These are phyloP conservation scores for Chytridium lagenaria DNA, from an alignment of 371 early-diverging fungal genomes.

Conservation along the genomic window DNA sequence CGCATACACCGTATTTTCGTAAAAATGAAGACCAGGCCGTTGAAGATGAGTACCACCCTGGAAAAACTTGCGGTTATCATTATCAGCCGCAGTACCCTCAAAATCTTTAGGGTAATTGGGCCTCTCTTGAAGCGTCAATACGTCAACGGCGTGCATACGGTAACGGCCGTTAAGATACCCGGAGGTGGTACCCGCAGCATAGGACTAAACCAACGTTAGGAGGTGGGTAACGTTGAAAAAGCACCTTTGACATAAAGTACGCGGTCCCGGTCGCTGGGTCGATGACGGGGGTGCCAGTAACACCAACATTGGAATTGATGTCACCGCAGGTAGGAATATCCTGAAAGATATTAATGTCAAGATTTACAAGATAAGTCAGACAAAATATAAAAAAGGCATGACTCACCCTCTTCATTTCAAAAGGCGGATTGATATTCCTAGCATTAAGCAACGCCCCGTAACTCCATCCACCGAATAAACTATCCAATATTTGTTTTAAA, in stretches of 20 bases:
- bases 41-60: constrained; percentile 18
- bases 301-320: constrained; percentile 24
- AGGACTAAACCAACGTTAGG: neutral
- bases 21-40: constrained; percentile 23
- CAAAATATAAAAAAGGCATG: neutral
- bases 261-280: constrained; percentile 25
- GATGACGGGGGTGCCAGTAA: constrained; percentile 28
- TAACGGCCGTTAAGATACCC: neutral
- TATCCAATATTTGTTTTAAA: neutral
- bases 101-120: constrained; percentile 17
- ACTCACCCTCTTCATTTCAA: neutral
- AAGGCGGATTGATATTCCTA: neutral
- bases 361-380: neutral
- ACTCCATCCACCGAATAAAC: constrained; percentile 10
- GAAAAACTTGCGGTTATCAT: constrained; percentile 18
- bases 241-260: constrained; percentile 25
- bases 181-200: constrained; percentile 13
- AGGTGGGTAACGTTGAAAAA: neutral
- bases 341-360: neutral
- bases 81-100: constrained; percentile 7
- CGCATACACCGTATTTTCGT: constrained; percentile 7
- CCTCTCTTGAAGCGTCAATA: constrained; percentile 7
- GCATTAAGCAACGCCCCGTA: neutral
- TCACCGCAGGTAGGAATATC: constrained; percentile 11
- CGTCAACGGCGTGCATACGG: constrained; percentile 28